Conservation (phyloP, 805 yeast genomes). For the Wickerhamiella hasegawae region DNA sequence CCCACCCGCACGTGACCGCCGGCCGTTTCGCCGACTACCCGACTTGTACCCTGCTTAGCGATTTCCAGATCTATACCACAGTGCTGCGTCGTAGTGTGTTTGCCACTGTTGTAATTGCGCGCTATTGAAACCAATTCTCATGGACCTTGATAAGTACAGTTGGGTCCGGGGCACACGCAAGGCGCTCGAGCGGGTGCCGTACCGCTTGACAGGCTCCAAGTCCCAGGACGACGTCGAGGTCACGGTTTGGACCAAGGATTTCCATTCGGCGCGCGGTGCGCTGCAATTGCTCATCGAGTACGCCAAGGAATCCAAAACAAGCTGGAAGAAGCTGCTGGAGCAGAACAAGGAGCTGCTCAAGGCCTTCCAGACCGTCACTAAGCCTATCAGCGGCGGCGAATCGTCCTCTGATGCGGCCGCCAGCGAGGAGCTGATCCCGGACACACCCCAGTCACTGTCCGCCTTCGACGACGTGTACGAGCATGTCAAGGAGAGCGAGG, state of each 20-base stretch:
- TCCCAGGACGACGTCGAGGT: conserved; percentile 21
- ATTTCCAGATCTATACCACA: no score
- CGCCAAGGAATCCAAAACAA: conserved; percentile 13
- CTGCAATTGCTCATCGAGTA: conserved; percentile 12
- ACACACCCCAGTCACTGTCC: neutral
- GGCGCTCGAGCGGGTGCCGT: conserved; percentile 24
- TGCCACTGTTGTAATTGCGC: no score
- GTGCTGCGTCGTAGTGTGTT: no score
- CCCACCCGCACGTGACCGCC: no score
- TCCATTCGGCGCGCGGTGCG: conserved; percentile 20
- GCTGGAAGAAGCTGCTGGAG: neutral
- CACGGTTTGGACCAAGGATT: conserved; percentile 22
- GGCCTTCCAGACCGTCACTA: conserved; percentile 11
- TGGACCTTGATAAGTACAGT: neutral
- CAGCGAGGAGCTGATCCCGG: neutral
- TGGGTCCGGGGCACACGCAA: conserved; percentile 22
- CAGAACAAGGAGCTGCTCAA: conserved; percentile 13
- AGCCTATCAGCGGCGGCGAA: conserved; percentile 9
- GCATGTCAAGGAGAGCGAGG: conserved; percentile 17
- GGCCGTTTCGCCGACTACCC: no score
- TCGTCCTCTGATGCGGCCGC: conserved; percentile 3
- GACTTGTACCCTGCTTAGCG: no score
- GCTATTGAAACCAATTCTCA: neutral
- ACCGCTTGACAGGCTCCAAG: conserved; percentile 21
- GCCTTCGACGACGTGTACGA: conserved; percentile 16